Evolutionary conservation across 2,329 filamentous ascomycete genomes (phyloP).

Genomic region (Sclerotinia trifoliorum): DNA sequence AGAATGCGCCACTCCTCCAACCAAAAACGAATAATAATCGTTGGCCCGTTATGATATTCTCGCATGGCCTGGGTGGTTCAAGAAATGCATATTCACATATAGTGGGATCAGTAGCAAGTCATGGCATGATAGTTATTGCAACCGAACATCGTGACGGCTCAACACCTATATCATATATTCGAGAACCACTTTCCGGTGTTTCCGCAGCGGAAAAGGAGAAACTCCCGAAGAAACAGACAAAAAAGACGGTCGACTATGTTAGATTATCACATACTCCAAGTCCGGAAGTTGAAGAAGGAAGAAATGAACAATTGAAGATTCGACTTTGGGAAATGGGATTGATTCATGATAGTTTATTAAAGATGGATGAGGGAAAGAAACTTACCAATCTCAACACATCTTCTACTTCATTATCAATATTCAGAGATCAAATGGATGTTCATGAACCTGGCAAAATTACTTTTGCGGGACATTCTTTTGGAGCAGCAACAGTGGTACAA

Average conservation of each 20-base stretch:
- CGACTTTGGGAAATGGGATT: conserved; percentile 77
- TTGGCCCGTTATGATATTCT: conserved; percentile 85
- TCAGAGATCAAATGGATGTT: conserved; percentile 63
- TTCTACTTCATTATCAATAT: conserved; percentile 53
- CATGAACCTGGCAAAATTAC: conserved; percentile 69
- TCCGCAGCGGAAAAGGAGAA: conserved; percentile 38
- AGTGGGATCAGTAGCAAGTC: conserved; percentile 73
- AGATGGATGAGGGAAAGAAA: conserved; percentile 57
- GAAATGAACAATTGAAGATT: conserved; percentile 71
- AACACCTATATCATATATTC: conserved; percentile 70
- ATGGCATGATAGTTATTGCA: conserved; percentile 77
- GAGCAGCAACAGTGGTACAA: conserved; percentile 70
- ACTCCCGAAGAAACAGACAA: conserved; percentile 33
- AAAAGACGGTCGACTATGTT: conserved; percentile 44
- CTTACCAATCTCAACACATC: conserved; percentile 55
- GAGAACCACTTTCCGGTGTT: conserved; percentile 52
- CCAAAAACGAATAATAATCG: conserved; percentile 45
- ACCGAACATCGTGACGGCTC: conserved; percentile 83
- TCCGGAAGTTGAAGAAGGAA: conserved; percentile 62
- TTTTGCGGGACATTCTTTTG: conserved; percentile 80
- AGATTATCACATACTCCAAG: conserved; percentile 61
- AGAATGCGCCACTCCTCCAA: conserved; percentile 64
- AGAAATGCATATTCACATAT: conserved; percentile 85
- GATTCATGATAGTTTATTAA: conserved; percentile 65
- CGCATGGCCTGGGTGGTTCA: conserved; percentile 78